These are phyloP conservation scores for Dacryopinax spathularia DNA, from an alignment of 768 basidiomycete species.

Conservation along the genomic window DNA sequence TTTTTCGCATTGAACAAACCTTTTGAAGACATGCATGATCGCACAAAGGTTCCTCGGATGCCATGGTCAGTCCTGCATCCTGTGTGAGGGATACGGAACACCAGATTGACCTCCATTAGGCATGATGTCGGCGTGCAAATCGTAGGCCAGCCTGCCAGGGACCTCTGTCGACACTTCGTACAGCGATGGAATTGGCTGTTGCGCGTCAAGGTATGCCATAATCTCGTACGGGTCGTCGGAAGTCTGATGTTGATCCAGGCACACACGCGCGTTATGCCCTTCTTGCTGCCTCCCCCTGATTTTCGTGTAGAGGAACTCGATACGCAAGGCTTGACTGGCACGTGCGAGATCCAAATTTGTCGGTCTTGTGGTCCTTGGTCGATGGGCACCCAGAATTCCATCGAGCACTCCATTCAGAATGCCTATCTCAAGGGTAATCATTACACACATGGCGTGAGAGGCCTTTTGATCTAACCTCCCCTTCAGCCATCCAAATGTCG, in stretches of 20 bases:
- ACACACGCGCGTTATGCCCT: conserved; percentile 83
- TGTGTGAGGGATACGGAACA: not conserved
- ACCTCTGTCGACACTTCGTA: conserved; percentile 86
- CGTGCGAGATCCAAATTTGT: conserved; percentile 94
- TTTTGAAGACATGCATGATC: conserved; percentile 89
- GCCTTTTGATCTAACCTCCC: conserved; percentile 10
- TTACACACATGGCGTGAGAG: conserved; percentile 10
- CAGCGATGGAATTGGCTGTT: conserved; percentile 92
- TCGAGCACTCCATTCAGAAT: conserved; percentile 88
- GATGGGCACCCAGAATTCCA: conserved; percentile 67
- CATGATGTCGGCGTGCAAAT: conserved; percentile 95
- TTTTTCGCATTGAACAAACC: conserved; percentile 80
- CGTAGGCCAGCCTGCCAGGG: conserved; percentile 89
- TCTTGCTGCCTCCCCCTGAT: conserved; percentile 84
- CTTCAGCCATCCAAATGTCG: conserved; percentile 71
- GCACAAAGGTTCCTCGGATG: conserved; percentile 80
- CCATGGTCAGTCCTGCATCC: conserved; percentile 55
- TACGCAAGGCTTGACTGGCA: conserved; percentile 74
- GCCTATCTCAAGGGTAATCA: conserved; percentile 72
- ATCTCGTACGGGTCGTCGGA: not conserved
- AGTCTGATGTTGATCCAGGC: conserved; percentile 38
- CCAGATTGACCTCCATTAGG: conserved; percentile 32
- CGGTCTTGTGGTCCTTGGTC: conserved; percentile 95
- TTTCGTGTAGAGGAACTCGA: conserved; percentile 69
- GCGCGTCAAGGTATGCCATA: conserved; percentile 63